A percentile compares a stretch with the other conserved stretches of the same genome.
These are phyloP conservation scores for Aspergillus bombycis DNA, from an alignment of 2,329 filamentous ascomycete species.

Conservation along the genomic window DNA sequence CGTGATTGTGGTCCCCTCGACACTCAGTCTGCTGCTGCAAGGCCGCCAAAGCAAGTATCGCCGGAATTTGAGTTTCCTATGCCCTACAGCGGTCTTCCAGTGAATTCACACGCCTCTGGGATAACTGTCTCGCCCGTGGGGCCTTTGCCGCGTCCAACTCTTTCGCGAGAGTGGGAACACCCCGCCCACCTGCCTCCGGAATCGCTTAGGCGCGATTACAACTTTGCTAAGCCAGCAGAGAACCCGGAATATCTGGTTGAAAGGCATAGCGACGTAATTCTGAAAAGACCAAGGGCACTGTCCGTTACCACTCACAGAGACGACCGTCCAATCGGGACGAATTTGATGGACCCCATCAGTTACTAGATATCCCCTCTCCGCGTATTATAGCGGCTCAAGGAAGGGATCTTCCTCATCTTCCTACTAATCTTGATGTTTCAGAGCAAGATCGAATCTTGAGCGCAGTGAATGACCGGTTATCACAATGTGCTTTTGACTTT, in stretches of 20 bases:
- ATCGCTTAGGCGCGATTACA: constrained; percentile 35
- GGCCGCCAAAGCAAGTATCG: constrained; percentile 25
- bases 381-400: constrained; percentile 76
- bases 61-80: constrained; percentile 36
- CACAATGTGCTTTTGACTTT: constrained; percentile 86
- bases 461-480: constrained; percentile 81
- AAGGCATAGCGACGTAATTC: constrained; percentile 36
- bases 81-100: constrained; percentile 33
- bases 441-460: constrained; percentile 82
- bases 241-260: constrained; percentile 41
- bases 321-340: constrained; percentile 82
- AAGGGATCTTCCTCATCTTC: constrained; percentile 77
- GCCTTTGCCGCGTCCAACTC: constrained; percentile 29
- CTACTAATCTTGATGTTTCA: constrained; percentile 78
- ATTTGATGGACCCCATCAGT: constrained; percentile 85
- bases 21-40: constrained; percentile 27
- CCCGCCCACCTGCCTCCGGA: constrained; percentile 35
- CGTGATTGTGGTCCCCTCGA: constrained; percentile 34
- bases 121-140: constrained; percentile 38
- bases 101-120: constrained; percentile 31
- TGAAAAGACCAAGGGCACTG: constrained; percentile 34
- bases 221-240: constrained; percentile 36
- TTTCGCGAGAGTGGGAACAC: constrained; percentile 40
- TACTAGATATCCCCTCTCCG: constrained; percentile 71
- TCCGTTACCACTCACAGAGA: constrained; percentile 57